Evolutionary conservation across 2,329 filamentous ascomycete species (phyloP), one percentile per base, ranked within the genome.

Genomic region (Aspergillus novoparasiticus): DNA sequence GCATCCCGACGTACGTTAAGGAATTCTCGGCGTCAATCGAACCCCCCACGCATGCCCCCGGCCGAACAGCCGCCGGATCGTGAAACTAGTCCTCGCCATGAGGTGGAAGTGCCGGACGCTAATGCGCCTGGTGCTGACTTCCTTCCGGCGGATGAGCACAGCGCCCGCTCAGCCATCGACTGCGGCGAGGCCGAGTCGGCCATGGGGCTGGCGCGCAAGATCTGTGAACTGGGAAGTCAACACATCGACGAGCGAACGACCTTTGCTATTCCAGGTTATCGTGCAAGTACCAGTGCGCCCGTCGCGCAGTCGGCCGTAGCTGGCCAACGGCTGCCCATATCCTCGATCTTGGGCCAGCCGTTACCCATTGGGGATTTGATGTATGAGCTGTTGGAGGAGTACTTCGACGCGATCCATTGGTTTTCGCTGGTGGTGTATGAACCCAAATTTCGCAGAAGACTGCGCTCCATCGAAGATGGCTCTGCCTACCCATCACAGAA

Each of bases 371-470:
- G 67, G 11, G 64, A 74, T 1, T 48, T 73, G 6, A 71, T 77
- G 48, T 64, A 72, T n/a, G 60, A 69, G 21, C 68, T 80, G 2
- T 55, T 82, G 11, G 78, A 80, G 60, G 73, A 78, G 21, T 82
- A 81, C 56, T 79, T 81, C 58, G 71, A 76, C 56, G 68, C 77
- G 2, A 75, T 82, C 19, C 79, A 81, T 66, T 82, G 80, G 79
- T 81, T 82, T 59, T 81, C 79, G 19, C 70, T 82, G 4, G 78
- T 79, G 1, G 71, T 82, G 21, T 78, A 78, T 59, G 79, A 81
- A 58, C 79, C 79, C 1, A 78, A 71, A 30, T 80, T 82, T 54
- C 76, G 79, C 26, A 66, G 66, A 12, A 66, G 68, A 4, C 74
- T 78, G 30, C 62, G 69, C 11, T 73, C 74, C 9, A 69, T 80